These are phyloP conservation scores for Microbotryum violaceum DNA, from an alignment of 1,284 basidiomycete species.

Conservation along the genomic window DNA sequence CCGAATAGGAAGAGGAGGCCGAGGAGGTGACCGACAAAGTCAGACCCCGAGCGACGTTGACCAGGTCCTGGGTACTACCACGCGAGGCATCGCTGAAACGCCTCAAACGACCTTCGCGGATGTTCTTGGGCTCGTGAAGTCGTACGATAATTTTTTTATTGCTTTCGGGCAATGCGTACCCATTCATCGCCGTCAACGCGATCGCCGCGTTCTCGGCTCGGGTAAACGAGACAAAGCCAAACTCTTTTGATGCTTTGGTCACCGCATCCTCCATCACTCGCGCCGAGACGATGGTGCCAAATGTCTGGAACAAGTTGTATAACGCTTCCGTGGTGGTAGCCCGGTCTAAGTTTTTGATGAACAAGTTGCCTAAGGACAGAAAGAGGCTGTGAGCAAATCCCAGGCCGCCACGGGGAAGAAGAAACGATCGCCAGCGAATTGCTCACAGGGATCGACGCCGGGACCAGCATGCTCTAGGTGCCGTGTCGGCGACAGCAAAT, in stretches of 20 bases:
- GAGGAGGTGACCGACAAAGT: too few relatives aligned
- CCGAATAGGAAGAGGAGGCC: too few relatives aligned
- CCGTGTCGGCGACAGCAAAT: too few relatives aligned
- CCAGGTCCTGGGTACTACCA: too few relatives aligned
- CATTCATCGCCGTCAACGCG: constrained; percentile 74
- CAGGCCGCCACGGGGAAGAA: neutral
- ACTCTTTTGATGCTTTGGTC: constrained; percentile 71
- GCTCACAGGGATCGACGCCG: constrained; percentile 12
- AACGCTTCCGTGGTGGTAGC: constrained; percentile 75
- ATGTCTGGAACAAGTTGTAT: constrained; percentile 58
- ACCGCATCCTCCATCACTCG: constrained; percentile 83
- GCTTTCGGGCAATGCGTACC: constrained; percentile 51
- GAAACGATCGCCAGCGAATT: too few relatives aligned
- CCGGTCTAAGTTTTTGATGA: constrained; percentile 65
- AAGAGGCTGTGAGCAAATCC: neutral
- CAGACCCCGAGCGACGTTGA: too few relatives aligned
- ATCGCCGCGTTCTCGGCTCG: constrained; percentile 49
- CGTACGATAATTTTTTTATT: constrained; percentile 73
- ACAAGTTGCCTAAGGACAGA: constrained; percentile 16
- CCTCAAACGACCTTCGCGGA: constrained; percentile 70
- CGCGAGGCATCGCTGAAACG: too few relatives aligned
- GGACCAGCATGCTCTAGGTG: too few relatives aligned
- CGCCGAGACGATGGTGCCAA: constrained; percentile 52
- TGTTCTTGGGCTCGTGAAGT: constrained; percentile 78
- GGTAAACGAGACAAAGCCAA: constrained; percentile 82